A percentile compares a stretch with the other conserved stretches of the same genome.
These are phyloP conservation scores for Erysimum pusillum DNA, from an alignment of 441 rosid genomes.

Conservation along the genomic window DNA sequence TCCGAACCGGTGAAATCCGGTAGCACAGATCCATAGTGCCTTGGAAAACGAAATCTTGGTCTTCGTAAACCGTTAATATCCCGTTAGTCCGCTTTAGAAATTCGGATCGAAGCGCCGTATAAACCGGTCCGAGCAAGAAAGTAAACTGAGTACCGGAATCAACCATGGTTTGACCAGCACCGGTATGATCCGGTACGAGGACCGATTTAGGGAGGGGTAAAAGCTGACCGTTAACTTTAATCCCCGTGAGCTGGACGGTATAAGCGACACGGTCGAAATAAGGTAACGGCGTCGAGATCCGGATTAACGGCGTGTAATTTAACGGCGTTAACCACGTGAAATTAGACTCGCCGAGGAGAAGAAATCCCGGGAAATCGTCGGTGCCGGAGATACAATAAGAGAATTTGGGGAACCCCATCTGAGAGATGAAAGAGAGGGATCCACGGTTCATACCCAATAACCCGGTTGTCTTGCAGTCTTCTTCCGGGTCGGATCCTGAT, in stretches of 20 bases:
- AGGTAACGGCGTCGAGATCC: slow-evolving; percentile 70
- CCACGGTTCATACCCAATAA: slow-evolving; percentile 93
- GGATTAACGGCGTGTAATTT: slow-evolving; percentile 80
- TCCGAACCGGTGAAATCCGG: slow-evolving; percentile 49
- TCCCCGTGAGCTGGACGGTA: slow-evolving; percentile 88
- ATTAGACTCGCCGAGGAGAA: slow-evolving; percentile 81
- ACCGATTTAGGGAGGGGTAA: slow-evolving; percentile 69
- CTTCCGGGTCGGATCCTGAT: slow-evolving; percentile 70
- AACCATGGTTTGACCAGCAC: slow-evolving; percentile 96
- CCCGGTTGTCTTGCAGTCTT: slow-evolving; percentile 74
- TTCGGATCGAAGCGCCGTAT: slow-evolving; percentile 65
- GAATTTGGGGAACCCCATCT: slow-evolving; percentile 80
- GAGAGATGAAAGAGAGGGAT: slow-evolving; percentile 78
- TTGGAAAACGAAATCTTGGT: slow-evolving; percentile 75
- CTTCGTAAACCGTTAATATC: slow-evolving; percentile 62
- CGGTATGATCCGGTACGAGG: slow-evolving; percentile 85
- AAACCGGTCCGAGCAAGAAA: slow-evolving; percentile 85
- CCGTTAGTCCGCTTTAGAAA: slow-evolving; percentile 69
- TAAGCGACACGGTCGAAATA: slow-evolving; percentile 89
- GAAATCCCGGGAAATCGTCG: slow-evolving; percentile 68
- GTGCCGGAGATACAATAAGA: slow-evolving; percentile 85
- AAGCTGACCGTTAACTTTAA: slow-evolving; percentile 65
- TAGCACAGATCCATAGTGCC: slow-evolving; percentile 93
- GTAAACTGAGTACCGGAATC: slow-evolving; percentile 94
- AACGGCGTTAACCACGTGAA: slow-evolving; percentile 62